phyloP scores from a whole-genome alignment of 1,139 yeast species.

The Diutina pseudorugosa region DNA sequence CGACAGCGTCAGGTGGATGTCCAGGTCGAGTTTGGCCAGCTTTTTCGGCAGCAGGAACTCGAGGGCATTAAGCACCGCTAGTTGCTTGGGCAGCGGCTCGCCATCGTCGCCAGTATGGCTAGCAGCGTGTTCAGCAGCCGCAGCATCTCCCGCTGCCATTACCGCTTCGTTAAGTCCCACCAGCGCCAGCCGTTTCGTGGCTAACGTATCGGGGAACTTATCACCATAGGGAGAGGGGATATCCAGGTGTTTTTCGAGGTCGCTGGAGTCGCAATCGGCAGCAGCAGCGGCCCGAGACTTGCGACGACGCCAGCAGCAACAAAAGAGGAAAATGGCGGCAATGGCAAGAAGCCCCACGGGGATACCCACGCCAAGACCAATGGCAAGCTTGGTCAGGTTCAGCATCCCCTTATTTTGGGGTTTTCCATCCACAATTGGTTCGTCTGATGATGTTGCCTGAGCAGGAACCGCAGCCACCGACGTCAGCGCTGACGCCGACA shows the following conservation, averaged over 20 bases:
- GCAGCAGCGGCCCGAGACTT: slow-evolving; percentile 13
- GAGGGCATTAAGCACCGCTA: background rate
- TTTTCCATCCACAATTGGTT: slow-evolving; percentile 7
- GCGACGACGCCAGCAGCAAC: slow-evolving; percentile 42
- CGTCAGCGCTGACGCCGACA: slow-evolving; percentile 13
- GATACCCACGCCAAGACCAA: slow-evolving; percentile 81
- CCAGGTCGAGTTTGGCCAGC: background rate
- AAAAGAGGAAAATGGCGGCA: slow-evolving; percentile 37
- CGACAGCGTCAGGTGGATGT: slow-evolving; percentile 16
- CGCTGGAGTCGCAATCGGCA: background rate
- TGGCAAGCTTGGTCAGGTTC: slow-evolving; percentile 46
- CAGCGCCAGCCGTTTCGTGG: background rate
- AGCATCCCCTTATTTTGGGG: slow-evolving; percentile 10
- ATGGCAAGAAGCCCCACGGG: slow-evolving; percentile 42
- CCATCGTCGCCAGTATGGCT: background rate
- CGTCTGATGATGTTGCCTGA: slow-evolving; percentile 13
- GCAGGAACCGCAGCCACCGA: slow-evolving; percentile 10
- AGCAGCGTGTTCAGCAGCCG: slow-evolving; percentile 1
- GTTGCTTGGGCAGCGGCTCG: background rate
- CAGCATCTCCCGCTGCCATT: slow-evolving; percentile 1
- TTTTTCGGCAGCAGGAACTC: background rate
- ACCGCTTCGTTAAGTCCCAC: background rate
- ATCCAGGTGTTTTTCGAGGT: slow-evolving; percentile 1
- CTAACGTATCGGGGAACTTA: background rate
- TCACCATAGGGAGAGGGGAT: slow-evolving; percentile 3